These are phyloP conservation scores for Erodium texanum DNA, from an alignment of 441 rosid genomes.

Conservation along the genomic window DNA sequence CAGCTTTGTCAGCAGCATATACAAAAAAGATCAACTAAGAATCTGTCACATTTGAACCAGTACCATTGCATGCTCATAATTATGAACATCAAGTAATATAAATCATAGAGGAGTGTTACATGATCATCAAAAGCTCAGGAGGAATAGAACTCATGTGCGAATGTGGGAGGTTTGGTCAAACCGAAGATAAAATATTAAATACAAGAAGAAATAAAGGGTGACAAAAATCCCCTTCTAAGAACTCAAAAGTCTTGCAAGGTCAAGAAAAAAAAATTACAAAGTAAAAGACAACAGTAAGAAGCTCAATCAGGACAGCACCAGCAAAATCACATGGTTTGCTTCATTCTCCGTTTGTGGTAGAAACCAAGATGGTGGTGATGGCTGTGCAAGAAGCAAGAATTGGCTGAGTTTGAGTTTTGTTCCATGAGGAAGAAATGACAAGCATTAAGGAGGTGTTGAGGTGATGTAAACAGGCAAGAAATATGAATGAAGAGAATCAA, in stretches of 20 bases:
- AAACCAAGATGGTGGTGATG: background rate
- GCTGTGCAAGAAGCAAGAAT: no score
- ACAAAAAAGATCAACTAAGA: no score
- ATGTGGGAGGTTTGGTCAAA: constrained; percentile 5
- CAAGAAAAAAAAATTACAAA: constrained; percentile 44
- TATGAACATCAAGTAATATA: no score
- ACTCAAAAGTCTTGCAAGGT: constrained; percentile 60
- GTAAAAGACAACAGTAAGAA: constrained; percentile 1
- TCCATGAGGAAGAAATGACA: constrained; percentile 13
- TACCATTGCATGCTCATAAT: no score
- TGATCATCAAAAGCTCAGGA: constrained; percentile 31
- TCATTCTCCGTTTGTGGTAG: background rate
- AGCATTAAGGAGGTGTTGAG: background rate
- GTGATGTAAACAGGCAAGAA: constrained; percentile 11
- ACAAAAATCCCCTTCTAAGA: background rate
- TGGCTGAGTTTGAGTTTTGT: background rate
- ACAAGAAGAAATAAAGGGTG: background rate
- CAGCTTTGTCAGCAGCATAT: no score
- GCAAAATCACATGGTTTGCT: background rate
- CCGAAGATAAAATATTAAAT: background rate
- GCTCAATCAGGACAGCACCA: constrained; percentile 62
- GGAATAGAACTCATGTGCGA: constrained; percentile 19
- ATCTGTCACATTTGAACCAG: no score
- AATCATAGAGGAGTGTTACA: no score
- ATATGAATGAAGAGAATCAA: background rate